Evolutionary conservation across 441 rosid genomes (phyloP).

Genomic region (Manihot esculenta): DNA sequence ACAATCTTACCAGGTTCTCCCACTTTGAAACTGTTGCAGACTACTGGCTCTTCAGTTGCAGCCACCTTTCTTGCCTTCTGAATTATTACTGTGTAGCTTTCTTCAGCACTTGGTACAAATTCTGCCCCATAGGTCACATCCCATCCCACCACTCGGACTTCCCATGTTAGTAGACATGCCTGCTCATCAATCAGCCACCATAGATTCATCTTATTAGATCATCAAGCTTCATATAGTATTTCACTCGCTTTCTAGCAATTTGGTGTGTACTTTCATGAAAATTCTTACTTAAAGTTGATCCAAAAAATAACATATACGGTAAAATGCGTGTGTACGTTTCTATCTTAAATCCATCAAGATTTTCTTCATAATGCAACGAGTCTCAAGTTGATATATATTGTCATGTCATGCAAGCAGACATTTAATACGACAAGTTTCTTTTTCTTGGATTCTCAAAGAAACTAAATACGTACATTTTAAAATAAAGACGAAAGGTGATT

Average conservation of each 20-base stretch:
- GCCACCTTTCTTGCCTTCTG: constrained; percentile 64
- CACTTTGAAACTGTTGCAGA: constrained; percentile 58
- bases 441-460: constrained; percentile 24
- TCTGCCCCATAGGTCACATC: constrained; percentile 81
- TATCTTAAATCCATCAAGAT: no score
- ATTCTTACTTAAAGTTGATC: no score
- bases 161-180: constrained; percentile 73
- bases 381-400: no score
- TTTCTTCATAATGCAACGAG: no score
- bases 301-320: no score
- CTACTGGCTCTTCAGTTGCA: constrained; percentile 60
- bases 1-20: constrained; percentile 74
- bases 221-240: no score
- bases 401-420: no score
- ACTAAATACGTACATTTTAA: not conserved
- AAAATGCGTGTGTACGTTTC: no score
- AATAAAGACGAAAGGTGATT: not conserved
- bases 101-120: constrained; percentile 66
- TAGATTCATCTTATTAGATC: not conserved
- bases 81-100: constrained; percentile 66
- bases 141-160: constrained; percentile 80
- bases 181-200: constrained; percentile 21
- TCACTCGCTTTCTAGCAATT: no score
- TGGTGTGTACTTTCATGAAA: no score
- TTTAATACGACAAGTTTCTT: no score